A percentile compares a stretch with the other conserved stretches of the same genome.
Conservation (phyloP, 257 asterid species). For the Salvia hispanica region DNA sequence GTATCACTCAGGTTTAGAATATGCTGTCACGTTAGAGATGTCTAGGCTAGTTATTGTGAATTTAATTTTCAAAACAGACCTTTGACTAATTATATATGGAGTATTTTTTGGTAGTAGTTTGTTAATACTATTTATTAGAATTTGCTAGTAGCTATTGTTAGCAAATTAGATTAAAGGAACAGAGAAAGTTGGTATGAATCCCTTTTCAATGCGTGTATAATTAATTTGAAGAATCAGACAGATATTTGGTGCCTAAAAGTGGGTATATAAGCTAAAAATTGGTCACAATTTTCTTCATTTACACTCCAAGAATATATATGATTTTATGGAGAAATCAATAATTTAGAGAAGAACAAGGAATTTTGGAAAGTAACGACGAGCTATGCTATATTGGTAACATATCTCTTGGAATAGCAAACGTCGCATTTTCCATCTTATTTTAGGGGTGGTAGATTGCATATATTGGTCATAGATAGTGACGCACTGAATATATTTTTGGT, state of each 20-base stretch:
- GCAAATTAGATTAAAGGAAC: background rate
- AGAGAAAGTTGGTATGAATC: background rate
- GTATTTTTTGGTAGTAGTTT: too few species aligned
- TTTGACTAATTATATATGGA: conserved; percentile 21
- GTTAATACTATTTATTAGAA: background rate
- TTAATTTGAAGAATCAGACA: too few species aligned
- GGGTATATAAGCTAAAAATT: conserved; percentile 1
- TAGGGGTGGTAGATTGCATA: background rate
- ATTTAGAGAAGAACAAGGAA: background rate
- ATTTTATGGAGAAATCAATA: conserved; percentile 6
- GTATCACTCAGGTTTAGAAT: conserved; percentile 4
- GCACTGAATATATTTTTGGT: background rate
- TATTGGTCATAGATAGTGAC: background rate
- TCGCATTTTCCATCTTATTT: background rate
- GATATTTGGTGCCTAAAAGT: background rate
- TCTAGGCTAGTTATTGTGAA: conserved; percentile 19
- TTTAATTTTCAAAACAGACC: conserved; percentile 11
- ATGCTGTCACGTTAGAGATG: conserved; percentile 30
- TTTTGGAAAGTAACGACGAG: conserved; percentile 8
- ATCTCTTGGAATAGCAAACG: conserved; percentile 27
- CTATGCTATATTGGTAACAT: conserved; percentile 7
- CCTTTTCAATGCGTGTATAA: background rate
- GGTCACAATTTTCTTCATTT: conserved; percentile 34
- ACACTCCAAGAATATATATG: conserved; percentile 41
- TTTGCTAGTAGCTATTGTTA: background rate